Percentiles rank a stretch among this genome's conserved stretches.
Conservation (phyloP, 1,139 yeast genomes). For the Meyerozyma guilliermondii region DNA sequence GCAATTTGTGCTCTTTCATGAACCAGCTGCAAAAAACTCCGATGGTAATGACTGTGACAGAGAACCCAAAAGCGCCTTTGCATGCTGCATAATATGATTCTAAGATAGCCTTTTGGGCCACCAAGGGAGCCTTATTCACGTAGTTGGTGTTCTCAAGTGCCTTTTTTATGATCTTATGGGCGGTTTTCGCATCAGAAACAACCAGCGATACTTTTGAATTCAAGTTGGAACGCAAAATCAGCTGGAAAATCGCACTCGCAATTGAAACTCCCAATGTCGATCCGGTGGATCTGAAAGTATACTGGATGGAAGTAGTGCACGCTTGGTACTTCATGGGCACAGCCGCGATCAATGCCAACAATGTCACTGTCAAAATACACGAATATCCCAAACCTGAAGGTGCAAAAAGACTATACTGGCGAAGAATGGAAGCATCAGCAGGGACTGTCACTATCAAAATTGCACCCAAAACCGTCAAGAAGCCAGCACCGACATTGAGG, state of each 20-base stretch:
- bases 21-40: constrained; percentile 34
- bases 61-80: constrained; percentile 48
- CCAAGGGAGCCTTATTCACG: constrained; percentile 43
- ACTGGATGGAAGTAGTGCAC: constrained; percentile 69
- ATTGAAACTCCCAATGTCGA: constrained; percentile 68
- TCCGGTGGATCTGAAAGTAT: constrained; percentile 71
- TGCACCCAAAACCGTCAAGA: constrained; percentile 44
- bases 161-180: constrained; percentile 38
- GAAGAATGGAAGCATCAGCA: constrained; percentile 35
- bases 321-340: constrained; percentile 63
- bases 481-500: constrained; percentile 41
- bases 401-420: constrained; percentile 29
- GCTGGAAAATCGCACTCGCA: constrained; percentile 62
- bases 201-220: constrained; percentile 15
- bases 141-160: constrained; percentile 59
- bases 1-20: constrained; percentile 43
- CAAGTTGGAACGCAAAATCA: constrained; percentile 19
- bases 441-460: constrained; percentile 31
- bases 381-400: constrained; percentile 58
- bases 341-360: constrained; percentile 62
- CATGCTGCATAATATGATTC: constrained; percentile 48
- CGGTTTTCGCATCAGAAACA: constrained; percentile 21
- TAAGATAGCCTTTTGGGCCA: constrained; percentile 40
- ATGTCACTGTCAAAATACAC: constrained; percentile 58
- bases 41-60: constrained; percentile 30